A percentile compares a stretch with the other conserved stretches of the same genome.
Evolutionary conservation across 73 alveolate genomes (phyloP).

Genomic region (Uronychia binucleata): DNA sequence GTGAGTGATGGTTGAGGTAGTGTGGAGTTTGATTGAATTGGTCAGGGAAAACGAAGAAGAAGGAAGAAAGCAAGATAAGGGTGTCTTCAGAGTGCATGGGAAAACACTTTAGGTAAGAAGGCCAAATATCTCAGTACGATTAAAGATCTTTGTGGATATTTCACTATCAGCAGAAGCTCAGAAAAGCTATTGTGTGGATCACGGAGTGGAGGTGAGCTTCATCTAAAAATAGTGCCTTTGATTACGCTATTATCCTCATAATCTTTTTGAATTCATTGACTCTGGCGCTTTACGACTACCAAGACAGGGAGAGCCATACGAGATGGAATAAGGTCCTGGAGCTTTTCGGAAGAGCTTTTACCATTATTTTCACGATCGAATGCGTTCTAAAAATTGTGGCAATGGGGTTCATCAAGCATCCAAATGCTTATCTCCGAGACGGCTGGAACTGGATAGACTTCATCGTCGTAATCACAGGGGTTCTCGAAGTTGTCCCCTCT

Average conservation of each 20-base stretch:
- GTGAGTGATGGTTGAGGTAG: too few species aligned
- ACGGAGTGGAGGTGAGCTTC: slow-evolving; percentile 5
- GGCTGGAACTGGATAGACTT: slow-evolving; percentile 11
- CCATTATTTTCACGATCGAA: not conserved
- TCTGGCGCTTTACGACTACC: slow-evolving; percentile 26
- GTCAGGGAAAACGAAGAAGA: too few species aligned
- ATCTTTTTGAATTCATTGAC: slow-evolving; percentile 20
- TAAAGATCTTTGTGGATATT: too few species aligned
- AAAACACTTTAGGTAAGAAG: too few species aligned
- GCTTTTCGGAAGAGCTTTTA: slow-evolving; percentile 1
- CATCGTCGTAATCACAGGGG: slow-evolving; percentile 4
- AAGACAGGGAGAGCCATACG: slow-evolving; percentile 17
- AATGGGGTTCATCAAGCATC: not conserved
- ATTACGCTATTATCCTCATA: slow-evolving; percentile 1
- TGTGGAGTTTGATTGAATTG: too few species aligned
- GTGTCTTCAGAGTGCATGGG: too few species aligned
- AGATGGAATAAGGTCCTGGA: slow-evolving; percentile 8
- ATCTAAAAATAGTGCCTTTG: too few species aligned
- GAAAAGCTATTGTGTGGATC: slow-evolving; percentile 27
- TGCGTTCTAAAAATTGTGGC: not conserved
- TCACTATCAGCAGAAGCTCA: too few species aligned
- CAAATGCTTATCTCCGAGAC: not conserved
- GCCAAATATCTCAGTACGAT: too few species aligned
- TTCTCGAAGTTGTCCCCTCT: too few species aligned
- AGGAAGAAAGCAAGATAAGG: too few species aligned